A percentile compares a stretch with the other conserved stretches of the same genome.
phyloP scores from a whole-genome alignment of 2,329 filamentous ascomycete species.

The Achaetomium macrosporum region DNA sequence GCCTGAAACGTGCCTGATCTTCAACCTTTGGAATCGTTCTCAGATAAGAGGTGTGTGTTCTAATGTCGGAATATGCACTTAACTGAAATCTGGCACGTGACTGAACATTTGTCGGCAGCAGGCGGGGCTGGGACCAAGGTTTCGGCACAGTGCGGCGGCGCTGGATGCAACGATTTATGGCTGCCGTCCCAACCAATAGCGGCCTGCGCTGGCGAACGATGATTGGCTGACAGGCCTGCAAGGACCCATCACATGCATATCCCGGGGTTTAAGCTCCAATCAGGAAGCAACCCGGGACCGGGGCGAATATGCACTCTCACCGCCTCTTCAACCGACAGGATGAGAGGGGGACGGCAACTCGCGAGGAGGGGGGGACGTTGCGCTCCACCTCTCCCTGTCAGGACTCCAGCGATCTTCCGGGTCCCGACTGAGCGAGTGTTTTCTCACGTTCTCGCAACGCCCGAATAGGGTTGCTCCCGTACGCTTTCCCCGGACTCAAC shows the following conservation, averaged over 20 bases:
- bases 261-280: slow-evolving; percentile 20
- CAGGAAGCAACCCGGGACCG: slow-evolving; percentile 16
- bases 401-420: slow-evolving; percentile 9
- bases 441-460: slow-evolving; percentile 9
- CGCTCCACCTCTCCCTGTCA: slow-evolving; percentile 10
- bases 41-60: too few species aligned
- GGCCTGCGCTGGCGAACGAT: slow-evolving; percentile 5
- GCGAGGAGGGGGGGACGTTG: slow-evolving; percentile 3
- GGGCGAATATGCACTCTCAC: slow-evolving; percentile 26
- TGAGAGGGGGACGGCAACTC: slow-evolving; percentile 14
- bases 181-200: slow-evolving; percentile 10
- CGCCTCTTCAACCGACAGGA: slow-evolving; percentile 27
- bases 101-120: neutral
- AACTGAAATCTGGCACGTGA: too few species aligned
- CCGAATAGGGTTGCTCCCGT: slow-evolving; percentile 11
- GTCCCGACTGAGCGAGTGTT: slow-evolving; percentile 10
- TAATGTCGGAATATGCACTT: too few species aligned
- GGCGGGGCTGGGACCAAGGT: slow-evolving; percentile 21
- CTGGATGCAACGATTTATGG: slow-evolving; percentile 11
- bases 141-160: slow-evolving; percentile 24
- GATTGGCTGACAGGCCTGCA: slow-evolving; percentile 23
- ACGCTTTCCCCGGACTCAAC: slow-evolving; percentile 11
- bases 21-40: too few species aligned
- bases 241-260: slow-evolving; percentile 19
- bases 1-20: too few species aligned